Percentiles rank a stretch among this genome's conserved stretches.
These are phyloP conservation scores for Podospora didyma DNA, from an alignment of 495 filamentous ascomycete genomes.

Conservation along the genomic window DNA sequence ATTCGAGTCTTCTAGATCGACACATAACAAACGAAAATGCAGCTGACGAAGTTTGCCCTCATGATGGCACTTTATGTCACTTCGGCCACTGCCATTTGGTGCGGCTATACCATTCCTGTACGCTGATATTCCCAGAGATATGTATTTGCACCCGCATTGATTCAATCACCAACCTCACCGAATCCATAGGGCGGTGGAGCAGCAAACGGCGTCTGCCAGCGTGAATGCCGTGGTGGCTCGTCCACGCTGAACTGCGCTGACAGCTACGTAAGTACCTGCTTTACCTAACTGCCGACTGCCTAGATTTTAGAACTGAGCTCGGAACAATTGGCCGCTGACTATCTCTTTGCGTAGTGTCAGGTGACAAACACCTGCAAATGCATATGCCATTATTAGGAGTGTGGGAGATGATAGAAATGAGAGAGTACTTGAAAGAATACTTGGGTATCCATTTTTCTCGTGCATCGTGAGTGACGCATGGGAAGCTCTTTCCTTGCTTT, in stretches of 20 bases:
- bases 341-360: background rate
- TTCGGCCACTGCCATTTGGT: background rate
- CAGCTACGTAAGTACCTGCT: background rate
- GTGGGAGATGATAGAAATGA: too few relatives aligned
- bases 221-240: background rate
- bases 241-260: background rate
- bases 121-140: background rate
- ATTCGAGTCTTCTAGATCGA: background rate
- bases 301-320: background rate
- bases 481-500: too few relatives aligned
- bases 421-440: too few relatives aligned
- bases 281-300: background rate
- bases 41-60: background rate
- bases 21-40: background rate
- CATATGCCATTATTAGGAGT: background rate
- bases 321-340: background rate
- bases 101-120: background rate
- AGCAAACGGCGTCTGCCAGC: background rate
- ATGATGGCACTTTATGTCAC: background rate
- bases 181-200: background rate
- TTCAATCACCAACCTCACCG: background rate
- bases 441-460: too few relatives aligned
- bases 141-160: background rate
- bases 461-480: too few relatives aligned
- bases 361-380: background rate